Percentiles rank a stretch among this genome's conserved stretches.
These are phyloP conservation scores for Acanthamoeba rhysodes DNA, from an alignment of 208 protist species.

Conservation along the genomic window DNA sequence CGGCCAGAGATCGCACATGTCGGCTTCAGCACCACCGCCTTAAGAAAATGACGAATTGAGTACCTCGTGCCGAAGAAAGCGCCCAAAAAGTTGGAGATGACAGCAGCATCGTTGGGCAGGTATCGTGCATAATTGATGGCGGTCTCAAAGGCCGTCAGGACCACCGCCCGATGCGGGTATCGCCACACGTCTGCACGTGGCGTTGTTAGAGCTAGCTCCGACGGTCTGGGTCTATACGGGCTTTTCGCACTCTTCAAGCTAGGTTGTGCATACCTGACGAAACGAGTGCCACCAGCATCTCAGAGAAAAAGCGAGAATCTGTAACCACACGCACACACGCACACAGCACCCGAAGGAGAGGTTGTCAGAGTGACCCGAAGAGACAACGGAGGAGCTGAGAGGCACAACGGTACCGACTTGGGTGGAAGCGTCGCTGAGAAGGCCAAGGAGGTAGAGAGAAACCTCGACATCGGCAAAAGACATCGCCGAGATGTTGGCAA, in stretches of 20 bases:
- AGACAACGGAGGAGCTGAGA: not conserved
- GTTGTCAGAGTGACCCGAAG: not conserved
- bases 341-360: not conserved
- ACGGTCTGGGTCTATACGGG: no score
- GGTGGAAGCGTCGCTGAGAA: not conserved
- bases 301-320: conserved; percentile 41
- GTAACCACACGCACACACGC: not conserved
- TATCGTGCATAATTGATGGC: conserved; percentile 14
- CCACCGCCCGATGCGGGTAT: conserved; percentile 48
- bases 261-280: not conserved
- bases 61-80: conserved; percentile 37
- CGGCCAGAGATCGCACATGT: not conserved
- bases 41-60: not conserved
- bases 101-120: conserved; percentile 13
- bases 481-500: conserved; percentile 17
- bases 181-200: conserved; percentile 23
- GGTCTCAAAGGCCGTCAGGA: conserved; percentile 40
- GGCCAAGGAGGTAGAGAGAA: not conserved
- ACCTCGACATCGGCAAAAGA: conserved; percentile 42
- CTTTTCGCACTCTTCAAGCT: not conserved
- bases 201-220: not conserved
- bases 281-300: conserved; percentile 14
- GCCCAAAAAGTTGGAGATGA: not conserved
- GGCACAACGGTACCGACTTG: not conserved
- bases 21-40: not conserved